Conservation (phyloP, 2,329 filamentous ascomycete species). For the Botrytis squamosa region DNA sequence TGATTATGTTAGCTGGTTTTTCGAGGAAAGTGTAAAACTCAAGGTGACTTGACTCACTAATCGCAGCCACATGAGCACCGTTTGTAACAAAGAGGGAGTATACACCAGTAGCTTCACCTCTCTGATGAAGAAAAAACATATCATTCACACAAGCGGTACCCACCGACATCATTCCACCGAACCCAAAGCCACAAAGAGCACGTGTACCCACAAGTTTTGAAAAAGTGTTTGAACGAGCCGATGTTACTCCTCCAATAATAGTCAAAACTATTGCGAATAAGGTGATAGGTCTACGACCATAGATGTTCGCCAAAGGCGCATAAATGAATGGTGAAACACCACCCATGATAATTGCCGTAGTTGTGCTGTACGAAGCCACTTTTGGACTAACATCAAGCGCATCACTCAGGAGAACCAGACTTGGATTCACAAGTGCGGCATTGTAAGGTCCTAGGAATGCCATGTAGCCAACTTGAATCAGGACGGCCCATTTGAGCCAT, state of each 20-base stretch:
- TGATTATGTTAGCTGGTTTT: not conserved
- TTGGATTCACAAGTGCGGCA: slow-evolving; percentile 36
- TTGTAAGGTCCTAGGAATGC: slow-evolving; percentile 38
- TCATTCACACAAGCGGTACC: slow-evolving; percentile 37
- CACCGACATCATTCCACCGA: slow-evolving; percentile 38
- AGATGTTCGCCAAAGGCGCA: slow-evolving; percentile 34
- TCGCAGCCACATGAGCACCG: slow-evolving; percentile 36
- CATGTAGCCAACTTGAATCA: slow-evolving; percentile 38
- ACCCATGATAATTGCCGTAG: slow-evolving; percentile 35
- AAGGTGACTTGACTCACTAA: slow-evolving; percentile 28
- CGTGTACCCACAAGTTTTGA: slow-evolving; percentile 33
- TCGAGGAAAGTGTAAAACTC: not conserved
- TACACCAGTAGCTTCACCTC: slow-evolving; percentile 37
- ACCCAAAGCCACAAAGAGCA: slow-evolving; percentile 34
- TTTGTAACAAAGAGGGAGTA: slow-evolving; percentile 38
- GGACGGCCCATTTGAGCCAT: slow-evolving; percentile 38
- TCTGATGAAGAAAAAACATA: slow-evolving; percentile 38
- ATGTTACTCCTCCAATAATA: slow-evolving; percentile 34
- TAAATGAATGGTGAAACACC: slow-evolving; percentile 37
- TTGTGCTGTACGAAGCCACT: slow-evolving; percentile 36
- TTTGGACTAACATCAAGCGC: slow-evolving; percentile 31
- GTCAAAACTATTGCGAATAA: slow-evolving; percentile 34
- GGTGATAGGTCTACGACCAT: slow-evolving; percentile 37
- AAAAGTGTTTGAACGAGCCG: slow-evolving; percentile 31
- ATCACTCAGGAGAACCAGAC: slow-evolving; percentile 34